Evolutionary conservation across 805 yeast genomes (phyloP).

Genomic region (Wickerhamiella siamensis): DNA sequence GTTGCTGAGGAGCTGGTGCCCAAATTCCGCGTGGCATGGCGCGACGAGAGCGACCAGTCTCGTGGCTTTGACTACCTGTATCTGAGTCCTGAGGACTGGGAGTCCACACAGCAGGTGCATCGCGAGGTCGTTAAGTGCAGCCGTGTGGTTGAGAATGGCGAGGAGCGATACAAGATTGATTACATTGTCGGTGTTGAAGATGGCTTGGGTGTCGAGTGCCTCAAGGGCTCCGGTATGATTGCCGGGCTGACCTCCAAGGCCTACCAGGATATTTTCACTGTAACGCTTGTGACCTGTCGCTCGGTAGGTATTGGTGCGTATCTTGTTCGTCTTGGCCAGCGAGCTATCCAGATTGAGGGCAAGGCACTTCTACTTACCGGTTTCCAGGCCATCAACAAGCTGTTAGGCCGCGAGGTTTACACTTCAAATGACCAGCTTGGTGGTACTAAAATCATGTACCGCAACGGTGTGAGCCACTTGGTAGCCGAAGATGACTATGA

Average conservation of each 20-base stretch:
- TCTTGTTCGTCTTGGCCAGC: constrained; percentile 93
- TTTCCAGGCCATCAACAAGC: constrained; percentile 96
- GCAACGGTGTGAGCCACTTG: constrained; percentile 94
- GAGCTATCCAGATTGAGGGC: constrained; percentile 97
- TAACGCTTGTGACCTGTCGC: constrained; percentile 98
- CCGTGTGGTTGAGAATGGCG: constrained; percentile 69
- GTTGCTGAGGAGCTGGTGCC: constrained; percentile 93
- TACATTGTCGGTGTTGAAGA: constrained; percentile 88
- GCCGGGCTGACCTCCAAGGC: constrained; percentile 99
- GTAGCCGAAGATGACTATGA: constrained; percentile 95
- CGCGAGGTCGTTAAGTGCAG: constrained; percentile 53
- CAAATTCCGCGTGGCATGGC: constrained; percentile 85
- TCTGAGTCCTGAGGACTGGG: constrained; percentile 52
- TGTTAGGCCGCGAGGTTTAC: constrained; percentile 93
- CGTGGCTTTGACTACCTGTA: constrained; percentile 88
- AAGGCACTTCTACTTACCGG: constrained; percentile 98
- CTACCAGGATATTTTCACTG: constrained; percentile 91
- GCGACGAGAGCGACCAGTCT: constrained; percentile 52
- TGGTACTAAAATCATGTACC: constrained; percentile 98
- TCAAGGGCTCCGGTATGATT: constrained; percentile 94
- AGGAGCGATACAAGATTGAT: constrained; percentile 65
- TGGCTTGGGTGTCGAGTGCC: constrained; percentile 96
- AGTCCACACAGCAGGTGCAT: constrained; percentile 25
- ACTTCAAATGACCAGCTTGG: constrained; percentile 95
- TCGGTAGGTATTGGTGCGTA: constrained; percentile 99